A percentile compares a stretch with the other conserved stretches of the same genome.
These are phyloP conservation scores for Solanum clarkiae DNA, from an alignment of 257 asterid genomes.

Conservation along the genomic window DNA sequence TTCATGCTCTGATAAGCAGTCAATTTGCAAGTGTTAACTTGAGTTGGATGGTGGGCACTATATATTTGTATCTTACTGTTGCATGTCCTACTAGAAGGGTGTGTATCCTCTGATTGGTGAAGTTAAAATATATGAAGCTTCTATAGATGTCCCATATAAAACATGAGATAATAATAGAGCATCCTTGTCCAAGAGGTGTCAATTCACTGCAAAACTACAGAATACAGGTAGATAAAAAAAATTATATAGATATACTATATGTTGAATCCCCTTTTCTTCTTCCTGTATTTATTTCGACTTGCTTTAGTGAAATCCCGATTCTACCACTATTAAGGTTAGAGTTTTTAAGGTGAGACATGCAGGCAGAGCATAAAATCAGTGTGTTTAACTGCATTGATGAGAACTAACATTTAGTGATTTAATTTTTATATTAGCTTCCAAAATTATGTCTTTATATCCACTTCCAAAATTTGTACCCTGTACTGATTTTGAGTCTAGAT, in stretches of 20 bases:
- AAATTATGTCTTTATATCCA: no score
- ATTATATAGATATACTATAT: neutral
- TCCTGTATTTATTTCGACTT: neutral
- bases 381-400: no score
- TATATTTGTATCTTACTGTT: constrained; percentile 1
- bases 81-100: neutral
- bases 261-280: neutral
- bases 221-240: neutral
- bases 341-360: no score
- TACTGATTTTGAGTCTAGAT: no score
- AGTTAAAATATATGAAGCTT: neutral
- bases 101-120: neutral
- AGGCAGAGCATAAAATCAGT: no score
- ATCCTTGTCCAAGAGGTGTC: neutral
- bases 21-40: constrained; percentile 13
- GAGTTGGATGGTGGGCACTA: constrained; percentile 18
- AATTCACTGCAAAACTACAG: neutral
- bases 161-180: neutral
- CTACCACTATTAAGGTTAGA: no score
- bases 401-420: no score
- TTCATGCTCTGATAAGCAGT: constrained; percentile 26
- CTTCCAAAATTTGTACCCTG: no score
- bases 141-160: neutral
- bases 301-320: neutral
- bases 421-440: no score